A percentile compares a stretch with the other conserved stretches of the same genome.
Evolutionary conservation across 306 rosid species (phyloP).

Genomic region (Notholithocarpus densiflorus): DNA sequence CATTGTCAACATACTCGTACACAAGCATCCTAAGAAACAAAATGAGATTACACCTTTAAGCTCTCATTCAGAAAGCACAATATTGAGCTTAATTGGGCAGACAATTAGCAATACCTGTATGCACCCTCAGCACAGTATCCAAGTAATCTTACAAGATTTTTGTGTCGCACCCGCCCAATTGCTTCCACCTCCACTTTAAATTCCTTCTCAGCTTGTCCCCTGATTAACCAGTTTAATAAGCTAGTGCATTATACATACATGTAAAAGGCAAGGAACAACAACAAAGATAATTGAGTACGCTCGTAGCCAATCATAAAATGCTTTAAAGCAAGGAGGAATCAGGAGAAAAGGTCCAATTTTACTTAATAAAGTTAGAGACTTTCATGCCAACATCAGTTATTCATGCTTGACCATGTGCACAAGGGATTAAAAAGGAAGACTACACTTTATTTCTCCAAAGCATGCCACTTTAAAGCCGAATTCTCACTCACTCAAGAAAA

Average conservation of each 20-base stretch:
- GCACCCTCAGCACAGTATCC: constrained; percentile 99
- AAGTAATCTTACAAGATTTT: constrained; percentile 94
- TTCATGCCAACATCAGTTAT: constrained; percentile 19
- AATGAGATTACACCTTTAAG: constrained; percentile 19
- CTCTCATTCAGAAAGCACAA: constrained; percentile 7
- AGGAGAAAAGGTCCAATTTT: not conserved
- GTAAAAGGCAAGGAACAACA: not conserved
- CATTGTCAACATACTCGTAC: constrained; percentile 90
- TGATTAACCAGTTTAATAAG: constrained; percentile 20
- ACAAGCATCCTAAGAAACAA: constrained; percentile 82
- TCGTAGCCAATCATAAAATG: not conserved
- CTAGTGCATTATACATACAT: constrained; percentile 16
- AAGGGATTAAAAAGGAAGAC: constrained; percentile 26
- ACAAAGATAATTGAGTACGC: not conserved
- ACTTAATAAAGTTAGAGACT: not conserved
- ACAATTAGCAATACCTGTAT: constrained; percentile 56
- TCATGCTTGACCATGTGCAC: constrained; percentile 23
- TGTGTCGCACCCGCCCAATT: constrained; percentile 96
- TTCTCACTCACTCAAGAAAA: constrained; percentile 30
- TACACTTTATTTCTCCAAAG: constrained; percentile 31
- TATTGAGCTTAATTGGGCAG: constrained; percentile 6
- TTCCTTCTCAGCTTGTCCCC: constrained; percentile 99
- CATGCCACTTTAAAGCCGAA: constrained; percentile 32
- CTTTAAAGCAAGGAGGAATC: not conserved
- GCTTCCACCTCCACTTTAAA: constrained; percentile 92